These are phyloP conservation scores for Colletotrichum spaethianum DNA, from an alignment of 2,329 filamentous ascomycete species.

Conservation along the genomic window DNA sequence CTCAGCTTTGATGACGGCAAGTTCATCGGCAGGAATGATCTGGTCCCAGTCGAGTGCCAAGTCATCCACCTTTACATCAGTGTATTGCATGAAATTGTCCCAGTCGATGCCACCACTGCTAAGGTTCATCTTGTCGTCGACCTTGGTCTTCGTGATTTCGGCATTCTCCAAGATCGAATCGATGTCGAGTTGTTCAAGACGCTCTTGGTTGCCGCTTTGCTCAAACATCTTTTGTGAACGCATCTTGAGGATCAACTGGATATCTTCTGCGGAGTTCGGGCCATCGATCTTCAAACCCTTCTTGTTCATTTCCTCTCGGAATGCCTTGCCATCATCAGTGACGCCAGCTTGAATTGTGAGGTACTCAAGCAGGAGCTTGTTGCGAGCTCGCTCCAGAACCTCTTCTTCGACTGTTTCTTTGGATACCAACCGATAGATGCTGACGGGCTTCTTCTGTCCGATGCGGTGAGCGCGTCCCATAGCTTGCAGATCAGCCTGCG, in stretches of 20 bases:
- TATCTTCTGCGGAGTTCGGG: slow-evolving; percentile 92
- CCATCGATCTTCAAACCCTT: slow-evolving; percentile 82
- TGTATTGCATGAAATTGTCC: slow-evolving; percentile 98
- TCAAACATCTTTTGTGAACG: slow-evolving; percentile 99
- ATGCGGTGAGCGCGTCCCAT: slow-evolving; percentile 99
- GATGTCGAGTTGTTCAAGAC: slow-evolving; percentile 96
- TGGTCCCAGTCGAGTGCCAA: slow-evolving; percentile 92
- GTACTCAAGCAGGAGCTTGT: slow-evolving; percentile 97
- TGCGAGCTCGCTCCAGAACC: slow-evolving; percentile 93
- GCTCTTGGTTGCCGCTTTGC: slow-evolving; percentile 95
- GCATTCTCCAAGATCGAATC: slow-evolving; percentile 97
- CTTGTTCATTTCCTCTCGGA: slow-evolving; percentile 82
- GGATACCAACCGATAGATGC: slow-evolving; percentile 94
- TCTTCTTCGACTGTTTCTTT: slow-evolving; percentile 99
- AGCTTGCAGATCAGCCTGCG: slow-evolving; percentile 96
- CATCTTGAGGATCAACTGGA: slow-evolving; percentile 95
- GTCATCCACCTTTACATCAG: slow-evolving; percentile 94
- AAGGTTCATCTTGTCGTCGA: slow-evolving; percentile 90
- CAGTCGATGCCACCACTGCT: slow-evolving; percentile 88
- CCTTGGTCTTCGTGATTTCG: slow-evolving; percentile 96
- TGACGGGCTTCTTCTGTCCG: slow-evolving; percentile 95
- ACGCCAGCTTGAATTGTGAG: slow-evolving; percentile 97
- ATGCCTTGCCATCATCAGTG: slow-evolving; percentile 91
- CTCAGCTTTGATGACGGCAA: slow-evolving; percentile 90
- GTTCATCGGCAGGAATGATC: slow-evolving; percentile 94